These are phyloP conservation scores for Fonsecaea pedrosoi DNA, from an alignment of 2,329 filamentous ascomycete species.

Conservation along the genomic window DNA sequence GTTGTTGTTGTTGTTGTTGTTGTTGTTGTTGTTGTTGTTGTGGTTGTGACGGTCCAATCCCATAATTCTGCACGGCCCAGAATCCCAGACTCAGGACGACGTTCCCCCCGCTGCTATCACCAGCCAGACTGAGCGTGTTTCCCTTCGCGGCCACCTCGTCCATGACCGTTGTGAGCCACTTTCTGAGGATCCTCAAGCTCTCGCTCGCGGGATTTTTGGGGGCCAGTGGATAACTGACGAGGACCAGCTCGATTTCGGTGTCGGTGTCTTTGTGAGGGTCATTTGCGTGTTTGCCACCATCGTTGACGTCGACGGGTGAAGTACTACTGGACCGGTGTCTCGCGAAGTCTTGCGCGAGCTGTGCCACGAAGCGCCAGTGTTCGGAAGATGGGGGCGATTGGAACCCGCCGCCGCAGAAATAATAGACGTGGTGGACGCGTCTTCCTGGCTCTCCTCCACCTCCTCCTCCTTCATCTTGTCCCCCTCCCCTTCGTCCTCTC, in stretches of 20 bases:
- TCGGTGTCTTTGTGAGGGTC: neutral
- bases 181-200: conserved; percentile 57
- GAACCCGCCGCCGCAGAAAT: conserved; percentile 65
- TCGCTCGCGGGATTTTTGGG: conserved; percentile 59
- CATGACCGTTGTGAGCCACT: conserved; percentile 54
- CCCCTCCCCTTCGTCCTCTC: neutral
- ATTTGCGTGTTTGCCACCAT: neutral
- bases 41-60: neutral
- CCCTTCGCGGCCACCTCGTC: conserved; percentile 45
- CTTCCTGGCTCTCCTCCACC: neutral
- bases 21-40: conserved; percentile 45
- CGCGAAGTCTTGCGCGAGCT: conserved; percentile 53
- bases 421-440: conserved; percentile 53
- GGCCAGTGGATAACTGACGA: conserved; percentile 63
- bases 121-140: conserved; percentile 58
- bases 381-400: conserved; percentile 57
- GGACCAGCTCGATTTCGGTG: conserved; percentile 50
- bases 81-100: conserved; percentile 50
- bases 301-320: neutral
- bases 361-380: conserved; percentile 61
- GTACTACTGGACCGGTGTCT: neutral
- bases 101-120: conserved; percentile 65
- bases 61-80: conserved; percentile 33
- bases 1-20: conserved; percentile 21
- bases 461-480: neutral